Evolutionary conservation across 2,329 filamentous ascomycete species (phyloP), one percentile per base, ranked within the genome.

Genomic region (Setomelanomma holmii): DNA sequence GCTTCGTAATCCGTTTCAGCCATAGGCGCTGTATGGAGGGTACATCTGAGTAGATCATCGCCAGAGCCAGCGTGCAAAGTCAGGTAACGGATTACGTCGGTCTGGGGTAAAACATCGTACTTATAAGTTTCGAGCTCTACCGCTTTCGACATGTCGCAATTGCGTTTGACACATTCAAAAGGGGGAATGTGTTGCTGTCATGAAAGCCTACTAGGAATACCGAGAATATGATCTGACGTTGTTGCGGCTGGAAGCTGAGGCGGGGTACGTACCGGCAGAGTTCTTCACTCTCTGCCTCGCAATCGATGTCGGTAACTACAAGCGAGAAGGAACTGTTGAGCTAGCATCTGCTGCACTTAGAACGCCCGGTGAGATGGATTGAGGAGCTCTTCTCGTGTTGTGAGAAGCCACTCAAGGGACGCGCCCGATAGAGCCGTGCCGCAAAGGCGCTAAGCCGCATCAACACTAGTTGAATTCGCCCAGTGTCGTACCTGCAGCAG

Each of bases 1-100:
- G 60, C 51, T 24, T 63, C 57, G 19, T 54, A 61, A 23, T 24
- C n/a, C 27, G 48, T 48, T 3, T 43, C 24, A 1, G 17, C 24
- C 17, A 58, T 44, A 12, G 21, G 20, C 3, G 45, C 46, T 16
- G 48, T 52, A 6, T 41, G 48, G 1, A 62, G 34, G 14, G 39
- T 58, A 40, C 59, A 60, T 20, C 10, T 21, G n/a, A 53, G 27
- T 17, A 38, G 55, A 4, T 51, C 47, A 16, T 43, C 24, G 14
- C 33, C 33, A 10, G 24, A n/a, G 10, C 51, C 55, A 24, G 44
- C 22, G 6, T 54, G 21, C 2, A 55, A 44, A 14, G 16, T 34
- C 1, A 57, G 30, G 24, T 49, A 49, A 23, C 55, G 51, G 12
- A 57, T 40, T 1, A 16, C 35, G 14, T 49, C 40, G 10, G n/a